A percentile compares a stretch with the other conserved stretches of the same genome.
Conservation (phyloP, 306 rosid species). For the Acmispon strigosus region DNA sequence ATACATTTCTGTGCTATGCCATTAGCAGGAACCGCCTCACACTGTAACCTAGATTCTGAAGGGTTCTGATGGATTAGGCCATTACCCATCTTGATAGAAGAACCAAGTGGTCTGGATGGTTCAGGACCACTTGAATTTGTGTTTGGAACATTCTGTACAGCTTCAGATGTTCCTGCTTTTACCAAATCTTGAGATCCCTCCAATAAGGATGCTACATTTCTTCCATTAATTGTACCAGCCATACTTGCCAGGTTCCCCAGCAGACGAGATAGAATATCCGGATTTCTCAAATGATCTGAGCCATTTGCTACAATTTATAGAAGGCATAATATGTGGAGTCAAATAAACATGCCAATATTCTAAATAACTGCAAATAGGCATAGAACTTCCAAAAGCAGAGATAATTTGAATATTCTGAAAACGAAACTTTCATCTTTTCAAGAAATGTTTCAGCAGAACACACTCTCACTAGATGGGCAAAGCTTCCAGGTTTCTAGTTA, state of each 20-base stretch:
- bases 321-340: constrained; percentile 27
- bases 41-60: constrained; percentile 25
- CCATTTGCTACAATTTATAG: constrained; percentile 55
- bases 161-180: constrained; percentile 48
- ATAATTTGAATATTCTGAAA: background rate
- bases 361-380: constrained; percentile 5
- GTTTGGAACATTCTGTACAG: constrained; percentile 41
- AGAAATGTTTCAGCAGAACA: constrained; percentile 4
- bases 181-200: constrained; percentile 54
- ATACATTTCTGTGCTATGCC: constrained; percentile 30
- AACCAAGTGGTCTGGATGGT: constrained; percentile 30
- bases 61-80: constrained; percentile 18
- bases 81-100: constrained; percentile 30
- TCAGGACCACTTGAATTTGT: constrained; percentile 35
- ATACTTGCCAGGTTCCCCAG: constrained; percentile 53
- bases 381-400: background rate
- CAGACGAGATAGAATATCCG: constrained; percentile 63
- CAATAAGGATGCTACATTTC: constrained; percentile 48
- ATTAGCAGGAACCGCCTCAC: constrained; percentile 22
- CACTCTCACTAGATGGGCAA: background rate
- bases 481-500: background rate
- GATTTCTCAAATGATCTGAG: constrained; percentile 43
- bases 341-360: constrained; percentile 25
- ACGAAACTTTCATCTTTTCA: background rate
- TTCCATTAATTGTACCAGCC: constrained; percentile 49